A percentile compares a stretch with the other conserved stretches of the same genome.
Evolutionary conservation across 2,329 filamentous ascomycete genomes (phyloP).

Genomic region (Pseudopyricularia javanii): DNA sequence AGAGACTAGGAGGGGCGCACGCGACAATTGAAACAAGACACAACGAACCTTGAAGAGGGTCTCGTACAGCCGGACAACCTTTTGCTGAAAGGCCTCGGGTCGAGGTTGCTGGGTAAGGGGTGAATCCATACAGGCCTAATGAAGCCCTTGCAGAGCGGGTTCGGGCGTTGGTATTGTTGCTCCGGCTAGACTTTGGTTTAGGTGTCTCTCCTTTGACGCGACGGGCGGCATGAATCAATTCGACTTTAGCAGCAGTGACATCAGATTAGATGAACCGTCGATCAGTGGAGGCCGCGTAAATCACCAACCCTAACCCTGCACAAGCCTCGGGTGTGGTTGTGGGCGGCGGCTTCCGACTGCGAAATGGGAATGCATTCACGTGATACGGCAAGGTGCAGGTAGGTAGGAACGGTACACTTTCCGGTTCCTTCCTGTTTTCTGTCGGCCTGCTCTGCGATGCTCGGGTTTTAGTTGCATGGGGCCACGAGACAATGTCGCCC

Average conservation of each 20-base stretch:
- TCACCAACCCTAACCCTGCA: too few species aligned
- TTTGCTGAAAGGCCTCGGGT: slow-evolving; percentile 84
- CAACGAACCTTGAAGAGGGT: slow-evolving; percentile 59
- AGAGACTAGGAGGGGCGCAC: slow-evolving; percentile 3
- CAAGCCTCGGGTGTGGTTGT: too few species aligned
- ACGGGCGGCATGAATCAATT: background rate
- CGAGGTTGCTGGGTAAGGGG: slow-evolving; percentile 86
- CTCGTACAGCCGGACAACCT: slow-evolving; percentile 84
- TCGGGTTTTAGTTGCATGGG: too few species aligned
- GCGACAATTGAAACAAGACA: background rate
- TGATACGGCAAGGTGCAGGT: too few species aligned
- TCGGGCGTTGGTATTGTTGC: background rate
- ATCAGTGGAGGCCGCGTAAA: too few species aligned
- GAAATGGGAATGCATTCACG: too few species aligned
- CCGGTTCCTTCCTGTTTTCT: too few species aligned
- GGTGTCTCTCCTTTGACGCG: background rate
- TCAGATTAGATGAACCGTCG: background rate
- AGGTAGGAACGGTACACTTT: too few species aligned
- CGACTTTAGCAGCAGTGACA: background rate
- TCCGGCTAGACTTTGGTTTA: background rate
- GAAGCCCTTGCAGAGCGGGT: background rate
- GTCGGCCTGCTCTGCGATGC: too few species aligned
- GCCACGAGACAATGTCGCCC: too few species aligned
- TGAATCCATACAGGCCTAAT: slow-evolving; percentile 59
- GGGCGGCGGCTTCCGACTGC: too few species aligned